Evolutionary conservation across 768 basidiomycete genomes (phyloP), one percentile per base, ranked within the genome.

Genomic region (Termitomyces sp.): DNA sequence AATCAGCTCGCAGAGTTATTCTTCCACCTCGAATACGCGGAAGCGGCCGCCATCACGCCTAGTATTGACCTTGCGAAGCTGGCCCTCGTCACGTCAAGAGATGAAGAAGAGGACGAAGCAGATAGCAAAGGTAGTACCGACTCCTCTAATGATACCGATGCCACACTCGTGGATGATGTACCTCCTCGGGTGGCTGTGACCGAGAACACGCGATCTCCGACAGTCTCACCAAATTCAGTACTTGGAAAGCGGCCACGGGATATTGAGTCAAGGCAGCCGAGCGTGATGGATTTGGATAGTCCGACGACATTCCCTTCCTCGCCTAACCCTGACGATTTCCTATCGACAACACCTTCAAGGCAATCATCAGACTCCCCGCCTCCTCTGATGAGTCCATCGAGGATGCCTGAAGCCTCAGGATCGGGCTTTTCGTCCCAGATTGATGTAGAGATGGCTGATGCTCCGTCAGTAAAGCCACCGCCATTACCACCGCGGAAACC

Each of bases 41-140:
- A 86, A 49, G 72, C 77, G 2, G 74, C 86, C 5, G 81, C 93
- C 14, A 86, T 97, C 17, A 93, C 92, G 0, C 94, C 94, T 0
- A 87, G 87, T 3, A 76, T 92, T 49, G 92, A 96, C 67, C 80
- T 97, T 20, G 94, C 94, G 7, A 94, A 97, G 70, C 83, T 96
- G 25, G 95, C 94, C 0, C 83, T 97, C 20, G 88, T 96, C 38
- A 94, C 94, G 5, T 90, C 91, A 3, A 86, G 92, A 68, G 94
- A 95, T 63, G 94, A 96, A 71, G 90, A 92, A 72, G 91, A 92
- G 63, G 91, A 91, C 62, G 89, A 90, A 63, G 81, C 79, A 34
- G 88, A 88, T 34, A 56, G 55, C 62, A 83, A 83, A 64, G 81
- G 86, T 59, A 86, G 85, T 59, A 91, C 90, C 1, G 90, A 91